Percentiles rank a stretch among this genome's conserved stretches.
phyloP scores from a whole-genome alignment of 2,329 filamentous ascomycete species.

The Kalaharituber pfeilii region DNA sequence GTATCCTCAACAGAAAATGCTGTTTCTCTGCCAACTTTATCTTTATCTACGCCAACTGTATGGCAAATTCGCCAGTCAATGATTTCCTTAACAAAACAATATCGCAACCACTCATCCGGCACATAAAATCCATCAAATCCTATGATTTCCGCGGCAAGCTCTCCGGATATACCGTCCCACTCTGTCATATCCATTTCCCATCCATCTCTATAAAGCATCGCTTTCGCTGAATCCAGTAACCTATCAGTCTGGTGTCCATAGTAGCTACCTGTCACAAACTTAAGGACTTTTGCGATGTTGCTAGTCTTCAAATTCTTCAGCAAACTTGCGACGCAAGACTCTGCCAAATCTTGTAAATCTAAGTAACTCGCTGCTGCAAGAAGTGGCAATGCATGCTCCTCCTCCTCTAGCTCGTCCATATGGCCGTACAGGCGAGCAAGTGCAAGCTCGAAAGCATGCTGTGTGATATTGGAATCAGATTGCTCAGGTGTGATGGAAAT shows the following conservation, averaged over 20 bases:
- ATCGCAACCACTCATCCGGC: conserved; percentile 40
- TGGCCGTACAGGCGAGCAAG: conserved; percentile 17
- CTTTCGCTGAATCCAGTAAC: conserved; percentile 17
- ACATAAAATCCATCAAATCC: conserved; percentile 43
- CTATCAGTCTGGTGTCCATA: conserved; percentile 18
- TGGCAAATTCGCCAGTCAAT: conserved; percentile 32
- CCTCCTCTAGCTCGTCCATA: conserved; percentile 16
- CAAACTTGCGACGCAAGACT: conserved; percentile 16
- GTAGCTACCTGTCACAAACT: conserved; percentile 19
- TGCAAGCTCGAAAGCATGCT: conserved; percentile 18
- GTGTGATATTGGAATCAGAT: conserved; percentile 19
- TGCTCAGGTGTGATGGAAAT: conserved; percentile 17
- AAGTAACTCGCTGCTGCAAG: conserved; percentile 17
- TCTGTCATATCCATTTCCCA: conserved; percentile 19
- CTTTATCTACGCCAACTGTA: conserved; percentile 33
- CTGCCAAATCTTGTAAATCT: conserved; percentile 18
- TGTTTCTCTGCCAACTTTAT: conserved; percentile 29
- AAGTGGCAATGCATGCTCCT: conserved; percentile 16
- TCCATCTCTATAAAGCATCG: conserved; percentile 18
- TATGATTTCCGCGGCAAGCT: conserved; percentile 41
- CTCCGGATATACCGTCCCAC: conserved; percentile 42
- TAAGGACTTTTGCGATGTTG: conserved; percentile 14
- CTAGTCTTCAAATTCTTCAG: conserved; percentile 15
- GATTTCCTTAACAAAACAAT: conserved; percentile 38
- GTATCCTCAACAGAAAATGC: conserved; percentile 30